Conservation (phyloP, 441 rosid species). For the Eutrema salsugineum region DNA sequence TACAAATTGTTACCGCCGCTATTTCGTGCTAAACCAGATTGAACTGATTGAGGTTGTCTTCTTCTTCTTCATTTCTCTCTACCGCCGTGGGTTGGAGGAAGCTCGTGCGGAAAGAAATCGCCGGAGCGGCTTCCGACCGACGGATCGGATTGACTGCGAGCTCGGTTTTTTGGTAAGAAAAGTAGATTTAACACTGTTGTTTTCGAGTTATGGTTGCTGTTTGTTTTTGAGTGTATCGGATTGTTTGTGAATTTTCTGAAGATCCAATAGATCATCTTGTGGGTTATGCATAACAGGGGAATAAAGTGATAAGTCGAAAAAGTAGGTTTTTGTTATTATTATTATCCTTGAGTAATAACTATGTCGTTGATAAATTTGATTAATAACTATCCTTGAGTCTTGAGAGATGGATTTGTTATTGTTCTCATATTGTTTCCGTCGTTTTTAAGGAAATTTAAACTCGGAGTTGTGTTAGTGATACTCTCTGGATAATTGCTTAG, state of each 20-base stretch:
- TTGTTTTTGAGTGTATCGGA: neutral
- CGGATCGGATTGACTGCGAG: slow-evolving; percentile 9
- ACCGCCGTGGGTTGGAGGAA: slow-evolving; percentile 22
- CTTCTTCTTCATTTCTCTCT: neutral
- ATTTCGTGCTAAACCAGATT: slow-evolving; percentile 13
- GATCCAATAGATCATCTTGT: neutral
- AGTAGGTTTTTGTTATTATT: neutral
- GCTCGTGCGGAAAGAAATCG: neutral
- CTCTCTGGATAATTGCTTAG: too few species aligned
- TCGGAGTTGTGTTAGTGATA: neutral
- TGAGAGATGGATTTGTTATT: neutral
- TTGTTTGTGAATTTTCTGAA: neutral
- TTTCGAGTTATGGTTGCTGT: neutral
- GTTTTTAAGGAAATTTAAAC: neutral
- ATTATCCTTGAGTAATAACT: neutral
- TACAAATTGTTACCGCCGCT: slow-evolving; percentile 32
- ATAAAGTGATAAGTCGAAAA: neutral
- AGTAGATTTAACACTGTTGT: neutral
- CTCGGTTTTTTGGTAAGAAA: slow-evolving; percentile 24
- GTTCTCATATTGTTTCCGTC: neutral
- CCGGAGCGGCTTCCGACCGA: slow-evolving; percentile 16
- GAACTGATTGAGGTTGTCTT: slow-evolving; percentile 1
- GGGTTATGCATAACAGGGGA: neutral
- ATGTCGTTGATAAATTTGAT: neutral
- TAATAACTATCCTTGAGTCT: neutral